Evolutionary conservation across 495 filamentous ascomycete genomes (phyloP), one percentile per base, ranked within the genome.

Genomic region (Trichocladium antarcticum): DNA sequence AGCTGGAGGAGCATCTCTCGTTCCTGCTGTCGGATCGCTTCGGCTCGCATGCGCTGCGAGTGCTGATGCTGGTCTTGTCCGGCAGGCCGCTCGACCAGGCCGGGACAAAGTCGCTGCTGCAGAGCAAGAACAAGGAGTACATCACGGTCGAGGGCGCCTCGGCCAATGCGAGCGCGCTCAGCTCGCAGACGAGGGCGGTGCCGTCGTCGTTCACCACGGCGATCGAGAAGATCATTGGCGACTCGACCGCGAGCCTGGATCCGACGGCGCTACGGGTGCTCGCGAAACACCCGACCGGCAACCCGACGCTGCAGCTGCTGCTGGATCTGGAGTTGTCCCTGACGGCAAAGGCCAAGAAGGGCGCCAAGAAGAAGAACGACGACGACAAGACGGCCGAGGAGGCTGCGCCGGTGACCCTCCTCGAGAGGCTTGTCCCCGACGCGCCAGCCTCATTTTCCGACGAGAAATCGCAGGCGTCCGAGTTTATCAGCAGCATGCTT

Each of bases 41-140:
- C 60, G 92, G 88, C 9, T 98, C 92, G 9, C 92, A 98, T 64
- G 84, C 83, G 0, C 74, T 98, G 19, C 76, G 92, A 46, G 83
- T 94, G 0, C 70, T 98, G 3, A 72, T 98, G 2, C 64, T 96
- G 0, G 79, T 97, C 2, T 75, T 98, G 21, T 85, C 90, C 0
- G 92, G 93, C 9, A 75, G 83, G 53, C 81, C 89, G 0, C 69
- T 94, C 2, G 76, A 80, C 43, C 65, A 81, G 46, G 64, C 75
- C 0, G 73, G 80, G 11, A 81, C 74, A 11, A 79, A 77, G 41
- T 82, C 82, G 5, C 63, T 90, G 12, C 69, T 96, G 29, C 80
- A 87, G 57, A 90, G 88, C 67, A 88, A 85, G 63, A 87, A 82
- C 68, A 97, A 96, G 63, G 89, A 96, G 65, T 78, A 83, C 57